A percentile compares a stretch with the other conserved stretches of the same genome.
Evolutionary conservation across 371 early-diverging fungal genomes (phyloP).

Genomic region (Apophysomyces elegans): DNA sequence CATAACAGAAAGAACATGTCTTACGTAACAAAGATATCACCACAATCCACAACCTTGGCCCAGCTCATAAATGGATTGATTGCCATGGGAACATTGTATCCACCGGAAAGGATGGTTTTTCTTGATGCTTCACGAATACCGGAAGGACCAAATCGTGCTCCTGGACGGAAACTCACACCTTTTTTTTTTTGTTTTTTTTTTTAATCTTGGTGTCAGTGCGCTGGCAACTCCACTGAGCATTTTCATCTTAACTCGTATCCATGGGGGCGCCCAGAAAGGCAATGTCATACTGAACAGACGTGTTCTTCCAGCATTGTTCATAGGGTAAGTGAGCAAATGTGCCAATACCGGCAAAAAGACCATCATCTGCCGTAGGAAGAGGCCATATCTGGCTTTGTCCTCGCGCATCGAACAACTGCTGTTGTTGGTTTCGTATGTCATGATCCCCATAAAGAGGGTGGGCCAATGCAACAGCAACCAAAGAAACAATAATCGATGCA

Average conservation of each 20-base stretch:
- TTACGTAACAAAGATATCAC: slow-evolving; percentile 34
- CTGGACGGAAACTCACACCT: slow-evolving; percentile 52
- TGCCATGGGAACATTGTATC: slow-evolving; percentile 40
- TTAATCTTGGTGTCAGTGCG: too few species aligned
- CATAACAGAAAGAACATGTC: not conserved
- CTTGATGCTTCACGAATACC: slow-evolving; percentile 53
- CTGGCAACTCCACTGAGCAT: too few species aligned
- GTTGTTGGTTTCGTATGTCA: slow-evolving; percentile 20
- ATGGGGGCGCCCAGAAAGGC: slow-evolving; percentile 50
- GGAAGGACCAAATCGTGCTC: slow-evolving; percentile 56
- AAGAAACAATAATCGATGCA: not conserved
- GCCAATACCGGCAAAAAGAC: slow-evolving; percentile 46
- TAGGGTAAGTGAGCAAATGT: slow-evolving; percentile 57
- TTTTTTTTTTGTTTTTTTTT: not conserved
- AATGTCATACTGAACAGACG: slow-evolving; percentile 44
- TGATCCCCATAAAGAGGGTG: slow-evolving; percentile 22
- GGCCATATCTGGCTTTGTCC: not conserved
- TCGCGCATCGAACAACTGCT: not conserved
- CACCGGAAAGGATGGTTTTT: slow-evolving; percentile 36
- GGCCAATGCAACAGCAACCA: not conserved
- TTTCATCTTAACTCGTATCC: not conserved
- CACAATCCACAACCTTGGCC: slow-evolving; percentile 56
- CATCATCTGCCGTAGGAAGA: not conserved
- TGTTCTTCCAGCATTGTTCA: slow-evolving; percentile 50
- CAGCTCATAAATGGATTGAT: slow-evolving; percentile 51